A percentile compares a stretch with the other conserved stretches of the same genome.
These are phyloP conservation scores for Beta corolliflora DNA, from an alignment of 179 eudicot genomes.

Conservation along the genomic window DNA sequence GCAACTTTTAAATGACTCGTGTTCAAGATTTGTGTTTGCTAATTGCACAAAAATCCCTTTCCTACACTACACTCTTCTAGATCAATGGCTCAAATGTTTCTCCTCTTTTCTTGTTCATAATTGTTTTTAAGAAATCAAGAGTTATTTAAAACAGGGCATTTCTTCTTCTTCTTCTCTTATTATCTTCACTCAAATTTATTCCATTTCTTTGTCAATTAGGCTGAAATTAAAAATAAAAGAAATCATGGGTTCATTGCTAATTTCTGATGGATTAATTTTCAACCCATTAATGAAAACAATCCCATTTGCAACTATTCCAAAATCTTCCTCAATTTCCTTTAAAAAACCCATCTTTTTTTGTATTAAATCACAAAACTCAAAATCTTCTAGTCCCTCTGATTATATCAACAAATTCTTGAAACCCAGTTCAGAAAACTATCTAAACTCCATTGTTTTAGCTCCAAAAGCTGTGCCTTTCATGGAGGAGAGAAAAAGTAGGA, in stretches of 20 bases:
- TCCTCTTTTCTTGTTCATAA: neutral
- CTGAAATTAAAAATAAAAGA: too few species aligned
- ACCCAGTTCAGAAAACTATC: conserved; percentile 20
- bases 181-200: neutral
- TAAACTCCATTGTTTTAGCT: conserved; percentile 18
- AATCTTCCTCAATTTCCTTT: neutral
- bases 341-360: conserved; percentile 34
- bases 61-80: conserved; percentile 33
- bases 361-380: conserved; percentile 34
- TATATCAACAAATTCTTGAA: conserved; percentile 25
- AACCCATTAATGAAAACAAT: conserved; percentile 26
- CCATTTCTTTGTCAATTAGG: neutral
- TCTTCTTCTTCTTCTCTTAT: neutral
- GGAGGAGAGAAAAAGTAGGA: neutral
- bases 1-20: conserved; percentile 2
- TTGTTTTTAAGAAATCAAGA: neutral
- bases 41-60: conserved; percentile 2
- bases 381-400: conserved; percentile 13
- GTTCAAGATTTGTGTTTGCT: neutral
- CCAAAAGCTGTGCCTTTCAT: conserved; percentile 10
- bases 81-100: neutral
- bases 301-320: neutral
- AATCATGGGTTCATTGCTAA: conserved; percentile 35
- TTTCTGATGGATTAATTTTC: conserved; percentile 18
- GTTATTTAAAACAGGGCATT: neutral